A percentile compares a stretch with the other conserved stretches of the same genome.
These are phyloP conservation scores for Cadophora malorum DNA, from an alignment of 2,329 filamentous ascomycete genomes.

Conservation along the genomic window DNA sequence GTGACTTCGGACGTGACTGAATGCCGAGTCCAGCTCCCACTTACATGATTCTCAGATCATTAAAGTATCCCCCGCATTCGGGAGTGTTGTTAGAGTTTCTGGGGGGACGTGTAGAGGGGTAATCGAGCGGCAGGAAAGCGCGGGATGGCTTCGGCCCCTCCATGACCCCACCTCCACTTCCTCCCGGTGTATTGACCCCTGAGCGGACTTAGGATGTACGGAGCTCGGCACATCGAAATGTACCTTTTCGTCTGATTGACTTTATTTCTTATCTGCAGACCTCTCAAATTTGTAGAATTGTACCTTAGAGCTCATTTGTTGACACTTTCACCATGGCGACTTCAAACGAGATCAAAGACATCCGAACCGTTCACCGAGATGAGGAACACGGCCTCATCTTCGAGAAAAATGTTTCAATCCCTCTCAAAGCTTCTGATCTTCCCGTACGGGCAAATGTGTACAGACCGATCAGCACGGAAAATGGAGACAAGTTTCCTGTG, in stretches of 20 bases:
- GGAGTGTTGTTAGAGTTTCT: neutral
- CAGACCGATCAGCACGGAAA: constrained; percentile 49
- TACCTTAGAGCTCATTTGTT: neutral
- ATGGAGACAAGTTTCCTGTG: constrained; percentile 58
- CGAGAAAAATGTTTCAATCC: constrained; percentile 54
- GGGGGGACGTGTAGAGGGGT: neutral
- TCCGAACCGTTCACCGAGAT: constrained; percentile 2
- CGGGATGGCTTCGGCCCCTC: neutral
- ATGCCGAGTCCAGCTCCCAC: neutral
- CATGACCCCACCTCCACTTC: neutral
- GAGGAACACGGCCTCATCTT: constrained; percentile 44
- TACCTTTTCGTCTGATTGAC: neutral
- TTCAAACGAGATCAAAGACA: constrained; percentile 16
- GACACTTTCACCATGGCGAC: neutral
- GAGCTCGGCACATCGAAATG: neutral
- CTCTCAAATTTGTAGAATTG: neutral
- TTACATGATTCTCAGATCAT: no score
- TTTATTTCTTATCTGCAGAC: neutral
- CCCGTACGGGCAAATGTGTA: constrained; percentile 41
- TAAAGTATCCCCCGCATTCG: neutral
- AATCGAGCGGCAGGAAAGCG: neutral
- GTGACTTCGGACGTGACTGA: neutral
- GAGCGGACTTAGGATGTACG: neutral
- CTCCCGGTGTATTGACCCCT: neutral
- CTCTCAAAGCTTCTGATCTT: constrained; percentile 20